These are phyloP conservation scores for Ganoderma lingzhi DNA, from an alignment of 1,284 basidiomycete genomes.

Conservation along the genomic window DNA sequence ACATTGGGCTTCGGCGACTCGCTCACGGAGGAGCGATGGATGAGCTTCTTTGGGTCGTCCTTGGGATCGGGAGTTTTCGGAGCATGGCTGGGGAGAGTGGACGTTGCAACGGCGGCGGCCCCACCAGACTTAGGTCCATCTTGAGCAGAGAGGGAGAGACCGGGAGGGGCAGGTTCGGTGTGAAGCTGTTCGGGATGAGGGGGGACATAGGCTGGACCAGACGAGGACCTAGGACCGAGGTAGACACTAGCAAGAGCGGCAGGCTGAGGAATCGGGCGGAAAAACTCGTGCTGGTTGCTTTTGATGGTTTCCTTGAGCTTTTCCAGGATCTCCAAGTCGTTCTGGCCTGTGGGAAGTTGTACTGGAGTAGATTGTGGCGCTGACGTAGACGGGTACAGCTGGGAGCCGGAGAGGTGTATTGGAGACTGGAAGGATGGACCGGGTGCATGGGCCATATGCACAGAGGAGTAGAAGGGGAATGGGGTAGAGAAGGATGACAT, in stretches of 20 bases:
- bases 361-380: conserved; percentile 24
- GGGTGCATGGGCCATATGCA: conserved; percentile 28
- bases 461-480: conserved; percentile 40
- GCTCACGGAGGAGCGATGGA: conserved; percentile 30
- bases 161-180: conserved; percentile 25
- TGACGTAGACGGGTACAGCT: conserved; percentile 20
- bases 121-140: conserved; percentile 12
- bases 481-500: conserved; percentile 26
- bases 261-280: conserved; percentile 70
- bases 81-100: conserved; percentile 18
- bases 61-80: conserved; percentile 26
- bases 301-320: conserved; percentile 76
- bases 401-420: conserved; percentile 35
- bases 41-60: conserved; percentile 24
- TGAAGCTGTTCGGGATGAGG: conserved; percentile 53
- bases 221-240: conserved; percentile 51
- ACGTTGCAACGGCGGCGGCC: conserved; percentile 15
- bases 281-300: conserved; percentile 73
- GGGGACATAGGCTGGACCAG: conserved; percentile 41
- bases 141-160: conserved; percentile 17
- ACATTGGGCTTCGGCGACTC: conserved; percentile 35
- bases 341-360: conserved; percentile 45
- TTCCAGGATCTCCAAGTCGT: conserved; percentile 75
- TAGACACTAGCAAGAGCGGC: conserved; percentile 67
- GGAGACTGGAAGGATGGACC: conserved; percentile 33